Percentiles rank a stretch among this genome's conserved stretches.
These are phyloP conservation scores for Helminthosporium solani DNA, from an alignment of 2,329 filamentous ascomycete genomes.

Conservation along the genomic window DNA sequence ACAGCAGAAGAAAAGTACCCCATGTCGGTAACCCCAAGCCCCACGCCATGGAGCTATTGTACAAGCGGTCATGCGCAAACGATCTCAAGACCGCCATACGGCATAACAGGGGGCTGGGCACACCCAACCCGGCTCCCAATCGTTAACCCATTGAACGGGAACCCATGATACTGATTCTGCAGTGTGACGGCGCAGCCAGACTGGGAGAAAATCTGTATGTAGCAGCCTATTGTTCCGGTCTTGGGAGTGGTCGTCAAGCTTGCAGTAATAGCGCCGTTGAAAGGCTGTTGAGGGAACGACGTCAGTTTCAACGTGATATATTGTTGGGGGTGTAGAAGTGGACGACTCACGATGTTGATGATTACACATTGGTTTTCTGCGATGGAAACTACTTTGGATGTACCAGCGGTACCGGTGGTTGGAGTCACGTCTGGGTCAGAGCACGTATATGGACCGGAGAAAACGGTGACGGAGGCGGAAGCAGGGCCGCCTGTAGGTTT, in stretches of 20 bases:
- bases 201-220: background rate
- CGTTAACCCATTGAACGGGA: slow-evolving; percentile 2
- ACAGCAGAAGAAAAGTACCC: too few species aligned
- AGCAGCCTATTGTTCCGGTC: slow-evolving; percentile 1
- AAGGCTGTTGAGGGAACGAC: background rate
- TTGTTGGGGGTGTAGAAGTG: too few species aligned
- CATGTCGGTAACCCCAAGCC: too few species aligned
- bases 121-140: slow-evolving; percentile 1
- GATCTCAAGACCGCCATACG: background rate
- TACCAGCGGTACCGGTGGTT: background rate
- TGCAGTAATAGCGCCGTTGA: background rate
- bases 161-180: slow-evolving; percentile 2
- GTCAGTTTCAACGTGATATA: background rate
- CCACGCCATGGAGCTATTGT: too few species aligned
- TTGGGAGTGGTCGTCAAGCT: slow-evolving; percentile 1
- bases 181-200: slow-evolving; percentile 3
- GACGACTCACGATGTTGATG: background rate
- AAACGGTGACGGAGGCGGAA: background rate
- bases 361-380: background rate
- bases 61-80: background rate
- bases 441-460: background rate
- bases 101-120: background rate
- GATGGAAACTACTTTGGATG: background rate
- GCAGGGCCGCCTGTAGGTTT: background rate
- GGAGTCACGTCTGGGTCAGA: background rate